phyloP scores from a whole-genome alignment of 2,329 filamentous ascomycete genomes.

The Cordyceps militaris region DNA sequence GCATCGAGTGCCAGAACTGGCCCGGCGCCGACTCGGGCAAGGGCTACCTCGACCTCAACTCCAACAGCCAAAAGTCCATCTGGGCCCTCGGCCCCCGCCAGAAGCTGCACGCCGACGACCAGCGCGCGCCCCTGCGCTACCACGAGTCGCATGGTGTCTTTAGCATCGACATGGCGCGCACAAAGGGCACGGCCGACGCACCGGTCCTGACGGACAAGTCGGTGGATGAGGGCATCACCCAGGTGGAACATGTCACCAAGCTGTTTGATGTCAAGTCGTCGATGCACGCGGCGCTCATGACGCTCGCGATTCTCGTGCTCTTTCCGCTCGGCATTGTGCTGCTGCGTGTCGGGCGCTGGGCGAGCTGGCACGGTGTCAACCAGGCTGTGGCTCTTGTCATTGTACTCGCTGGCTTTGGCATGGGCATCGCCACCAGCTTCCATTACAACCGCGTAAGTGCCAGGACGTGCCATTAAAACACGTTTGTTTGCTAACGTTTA shows the following conservation, averaged over 20 bases:
- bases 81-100: conserved; percentile 49
- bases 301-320: conserved; percentile 46
- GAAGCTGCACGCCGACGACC: conserved; percentile 34
- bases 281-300: conserved; percentile 46
- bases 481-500: conserved; percentile 12
- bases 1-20: conserved; percentile 46
- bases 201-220: conserved; percentile 31
- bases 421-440: conserved; percentile 47
- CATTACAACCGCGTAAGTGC: conserved; percentile 48
- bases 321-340: conserved; percentile 50
- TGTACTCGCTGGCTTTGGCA: conserved; percentile 40
- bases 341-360: conserved; percentile 43
- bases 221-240: conserved; percentile 29
- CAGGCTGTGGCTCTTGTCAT: conserved; percentile 44
- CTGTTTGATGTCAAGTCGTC: conserved; percentile 33
- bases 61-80: conserved; percentile 41
- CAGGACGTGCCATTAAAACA: background rate
- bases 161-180: conserved; percentile 46
- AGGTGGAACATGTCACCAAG: conserved; percentile 25
- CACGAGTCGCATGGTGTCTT: conserved; percentile 50
- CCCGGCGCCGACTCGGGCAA: conserved; percentile 21
- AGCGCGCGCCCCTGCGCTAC: conserved; percentile 39
- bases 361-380: conserved; percentile 47
- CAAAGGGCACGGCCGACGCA: conserved; percentile 37
- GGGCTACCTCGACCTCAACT: conserved; percentile 44